These are phyloP conservation scores for Magnolia changhungtana DNA, from an alignment of 164 flowering plant genomes.

Conservation along the genomic window DNA sequence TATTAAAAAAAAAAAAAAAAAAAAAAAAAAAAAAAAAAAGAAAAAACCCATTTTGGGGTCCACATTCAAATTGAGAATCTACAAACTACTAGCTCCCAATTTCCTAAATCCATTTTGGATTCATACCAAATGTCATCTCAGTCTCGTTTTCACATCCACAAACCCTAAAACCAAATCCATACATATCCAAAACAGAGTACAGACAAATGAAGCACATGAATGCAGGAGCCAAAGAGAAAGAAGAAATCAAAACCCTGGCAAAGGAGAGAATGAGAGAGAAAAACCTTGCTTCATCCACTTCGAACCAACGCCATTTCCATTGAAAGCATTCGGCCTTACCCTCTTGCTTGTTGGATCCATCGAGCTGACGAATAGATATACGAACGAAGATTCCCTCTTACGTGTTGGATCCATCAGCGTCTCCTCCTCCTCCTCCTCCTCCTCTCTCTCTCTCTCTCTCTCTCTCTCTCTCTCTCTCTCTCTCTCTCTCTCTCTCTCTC, in stretches of 20 bases:
- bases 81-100: too few species aligned
- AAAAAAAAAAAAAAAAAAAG: too few species aligned
- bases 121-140: too few species aligned
- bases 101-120: too few species aligned
- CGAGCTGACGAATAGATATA: background rate
- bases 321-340: constrained; percentile 25
- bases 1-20: too few species aligned
- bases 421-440: too few species aligned
- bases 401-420: too few species aligned
- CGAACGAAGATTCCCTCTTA: background rate
- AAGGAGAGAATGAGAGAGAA: background rate
- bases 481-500: too few species aligned
- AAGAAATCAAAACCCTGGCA: background rate
- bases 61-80: too few species aligned
- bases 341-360: constrained; percentile 33
- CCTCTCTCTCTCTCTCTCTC: too few species aligned
- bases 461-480: too few species aligned
- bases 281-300: constrained; percentile 29
- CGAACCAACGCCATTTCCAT: constrained; percentile 27
- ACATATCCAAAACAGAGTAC: background rate
- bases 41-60: too few species aligned
- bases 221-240: background rate
- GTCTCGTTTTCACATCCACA: background rate
- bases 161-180: background rate
- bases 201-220: background rate